Base-by-base conservation (phyloP, 352 stramenopile species). In the Pythium dissotocum region DNA sequence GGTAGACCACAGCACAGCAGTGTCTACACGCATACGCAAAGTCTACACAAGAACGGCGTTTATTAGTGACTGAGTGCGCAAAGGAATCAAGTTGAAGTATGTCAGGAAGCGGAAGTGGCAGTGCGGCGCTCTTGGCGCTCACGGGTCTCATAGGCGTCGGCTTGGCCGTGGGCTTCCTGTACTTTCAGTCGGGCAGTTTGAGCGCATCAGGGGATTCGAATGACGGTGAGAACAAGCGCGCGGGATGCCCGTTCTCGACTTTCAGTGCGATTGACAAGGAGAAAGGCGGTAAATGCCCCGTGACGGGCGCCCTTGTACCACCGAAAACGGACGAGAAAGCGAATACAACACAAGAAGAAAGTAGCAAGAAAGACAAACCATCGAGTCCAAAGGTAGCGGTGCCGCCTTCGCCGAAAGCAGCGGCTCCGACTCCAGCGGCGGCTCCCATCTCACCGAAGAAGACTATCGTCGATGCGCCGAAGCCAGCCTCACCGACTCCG, bases 101-200 rank as follows among this genome's bases (percentile, higher is more conserved):
- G 76, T 67, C 74, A 65, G 70, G 65, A 59, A 69, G 67, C 9
- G 55, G 70, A 54, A 66, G 63, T 13, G 21, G 73, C 56, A 86
- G 69, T 55, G 62, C 75, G 14, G 66, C 79, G 70, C 74, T 90
- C 61, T 65, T 92, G 61, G 70, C 88, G 46, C 69, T 86, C 63
- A 89, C 84, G 63, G 77, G 82, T 16, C 70, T 92, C 51, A 69
- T 92, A 42, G 80, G 82, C 64, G 66, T 92, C 24, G 77, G 78
- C 16, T 75, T 92, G 61, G 75, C 76, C 12, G 73, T 87, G 48
- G 84, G 82, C 56, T 89, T 79, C 63, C 79, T 86, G 49, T 89
- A 84, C 70, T 63, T 88, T 60, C 80, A 88, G 38, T 61, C 65
- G 0, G 38, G 55, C 14, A 49, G 38, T 9, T 16, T 24, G 1